phyloP scores from a whole-genome alignment of 768 basidiomycete genomes.

The Lactarius deliciosus region DNA sequence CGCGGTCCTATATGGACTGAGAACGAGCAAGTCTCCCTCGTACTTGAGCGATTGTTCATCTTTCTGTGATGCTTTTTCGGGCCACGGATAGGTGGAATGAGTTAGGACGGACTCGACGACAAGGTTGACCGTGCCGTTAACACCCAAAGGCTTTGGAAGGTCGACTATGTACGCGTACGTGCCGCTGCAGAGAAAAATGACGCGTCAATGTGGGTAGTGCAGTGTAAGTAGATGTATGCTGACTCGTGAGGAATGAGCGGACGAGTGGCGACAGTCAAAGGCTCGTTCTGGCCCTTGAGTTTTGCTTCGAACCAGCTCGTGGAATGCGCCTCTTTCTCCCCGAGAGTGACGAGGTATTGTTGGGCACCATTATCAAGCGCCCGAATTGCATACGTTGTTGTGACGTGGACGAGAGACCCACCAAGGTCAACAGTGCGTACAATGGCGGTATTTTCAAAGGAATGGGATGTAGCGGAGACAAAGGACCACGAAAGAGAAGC shows the following conservation, averaged over 20 bases:
- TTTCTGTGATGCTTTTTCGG: slow-evolving; percentile 65
- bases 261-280: slow-evolving; percentile 53
- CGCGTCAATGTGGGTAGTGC: neutral
- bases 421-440: slow-evolving; percentile 89
- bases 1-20: slow-evolving; percentile 79
- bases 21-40: slow-evolving; percentile 69
- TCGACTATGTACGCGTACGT: slow-evolving; percentile 58
- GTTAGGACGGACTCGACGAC: slow-evolving; percentile 78
- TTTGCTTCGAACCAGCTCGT: slow-evolving; percentile 81
- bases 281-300: slow-evolving; percentile 64
- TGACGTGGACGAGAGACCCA: slow-evolving; percentile 84
- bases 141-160: slow-evolving; percentile 57
- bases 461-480: slow-evolving; percentile 43
- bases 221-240: slow-evolving; percentile 33
- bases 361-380: slow-evolving; percentile 60
- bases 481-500: slow-evolving; percentile 43
- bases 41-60: slow-evolving; percentile 83
- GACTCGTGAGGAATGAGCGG: slow-evolving; percentile 53
- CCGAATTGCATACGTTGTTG: slow-evolving; percentile 84
- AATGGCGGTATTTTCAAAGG: slow-evolving; percentile 87
- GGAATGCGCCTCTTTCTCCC: slow-evolving; percentile 57
- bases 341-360: slow-evolving; percentile 67
- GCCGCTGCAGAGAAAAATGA: slow-evolving; percentile 34
- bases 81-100: slow-evolving; percentile 76
- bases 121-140: slow-evolving; percentile 66